Evolutionary conservation across 768 basidiomycete species (phyloP).

Genomic region (Tulasnella sp.): DNA sequence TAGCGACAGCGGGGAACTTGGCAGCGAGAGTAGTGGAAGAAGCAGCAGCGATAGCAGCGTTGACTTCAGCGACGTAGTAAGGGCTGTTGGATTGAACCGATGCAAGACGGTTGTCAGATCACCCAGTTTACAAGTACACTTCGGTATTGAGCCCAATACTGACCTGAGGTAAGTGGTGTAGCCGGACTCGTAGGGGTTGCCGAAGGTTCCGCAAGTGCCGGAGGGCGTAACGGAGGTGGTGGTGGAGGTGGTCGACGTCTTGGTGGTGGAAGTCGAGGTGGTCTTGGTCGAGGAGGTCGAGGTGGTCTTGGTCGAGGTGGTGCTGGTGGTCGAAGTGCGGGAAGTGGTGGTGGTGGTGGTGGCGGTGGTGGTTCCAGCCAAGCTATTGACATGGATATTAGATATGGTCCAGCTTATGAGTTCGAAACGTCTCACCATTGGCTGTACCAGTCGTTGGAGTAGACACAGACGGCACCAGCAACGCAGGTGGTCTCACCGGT

Average conservation of each 20-base stretch:
- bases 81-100: constrained; percentile 33
- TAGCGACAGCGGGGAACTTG: constrained; percentile 50
- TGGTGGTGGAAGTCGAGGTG: no score
- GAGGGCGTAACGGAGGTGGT: constrained; percentile 34
- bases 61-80: constrained; percentile 54
- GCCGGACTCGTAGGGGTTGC: constrained; percentile 46
- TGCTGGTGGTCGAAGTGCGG: constrained; percentile 30
- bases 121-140: constrained; percentile 48
- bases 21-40: constrained; percentile 47
- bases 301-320: constrained; percentile 11
- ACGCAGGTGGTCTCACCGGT: constrained; percentile 22
- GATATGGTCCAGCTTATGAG: neutral
- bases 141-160: neutral
- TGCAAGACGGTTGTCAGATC: constrained; percentile 42
- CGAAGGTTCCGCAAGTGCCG: constrained; percentile 41
- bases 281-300: no score
- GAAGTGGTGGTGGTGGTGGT: constrained; percentile 24
- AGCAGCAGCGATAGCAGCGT: constrained; percentile 48
- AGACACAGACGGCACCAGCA: constrained; percentile 27
- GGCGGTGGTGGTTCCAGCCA: constrained; percentile 8
- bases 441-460: constrained; percentile 28
- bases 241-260: constrained; percentile 29
- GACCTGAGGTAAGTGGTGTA: constrained; percentile 14
- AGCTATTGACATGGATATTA: neutral
- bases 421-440: constrained; percentile 22